phyloP scores from a whole-genome alignment of 495 filamentous ascomycete genomes.

The Aspergillus saccharolyticus region DNA sequence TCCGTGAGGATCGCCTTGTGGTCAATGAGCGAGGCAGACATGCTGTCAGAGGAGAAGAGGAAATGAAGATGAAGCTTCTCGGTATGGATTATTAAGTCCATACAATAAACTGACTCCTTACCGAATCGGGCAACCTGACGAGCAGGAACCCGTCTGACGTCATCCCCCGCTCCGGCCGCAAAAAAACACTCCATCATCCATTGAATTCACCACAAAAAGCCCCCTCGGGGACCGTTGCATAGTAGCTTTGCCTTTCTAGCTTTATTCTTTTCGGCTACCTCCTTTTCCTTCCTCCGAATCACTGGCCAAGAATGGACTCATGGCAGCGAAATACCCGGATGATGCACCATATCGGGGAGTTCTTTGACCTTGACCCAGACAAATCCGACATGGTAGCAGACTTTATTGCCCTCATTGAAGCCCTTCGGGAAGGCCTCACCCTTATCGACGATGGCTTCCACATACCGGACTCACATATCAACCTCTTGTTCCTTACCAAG shows the following conservation, averaged over 20 bases:
- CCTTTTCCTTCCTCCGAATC: not conserved
- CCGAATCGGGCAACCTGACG: not conserved
- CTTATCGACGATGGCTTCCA: constrained; percentile 24
- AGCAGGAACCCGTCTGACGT: constrained; percentile 1
- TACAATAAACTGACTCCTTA: not conserved
- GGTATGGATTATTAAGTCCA: not conserved
- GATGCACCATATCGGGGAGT: constrained; percentile 30
- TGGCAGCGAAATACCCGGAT: constrained; percentile 27
- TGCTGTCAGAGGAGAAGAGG: not conserved
- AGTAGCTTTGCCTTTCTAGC: constrained; percentile 4
- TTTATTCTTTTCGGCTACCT: not conserved
- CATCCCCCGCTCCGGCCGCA: constrained; percentile 1
- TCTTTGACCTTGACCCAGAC: constrained; percentile 25
- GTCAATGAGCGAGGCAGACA: not conserved
- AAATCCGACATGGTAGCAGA: constrained; percentile 24
- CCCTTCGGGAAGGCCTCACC: constrained; percentile 26
- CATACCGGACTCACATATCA: constrained; percentile 29
- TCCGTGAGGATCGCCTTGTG: not conserved
- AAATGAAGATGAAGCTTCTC: not conserved
- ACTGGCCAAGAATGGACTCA: constrained; percentile 18
- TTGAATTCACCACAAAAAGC: not conserved
- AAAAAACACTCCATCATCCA: not conserved
- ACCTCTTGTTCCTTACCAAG: constrained; percentile 26
- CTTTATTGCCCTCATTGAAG: constrained; percentile 27
- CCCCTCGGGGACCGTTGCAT: constrained; percentile 1